Evolutionary conservation across 2,329 filamentous ascomycete genomes (phyloP).

Genomic region (Aspergillus bombycis): DNA sequence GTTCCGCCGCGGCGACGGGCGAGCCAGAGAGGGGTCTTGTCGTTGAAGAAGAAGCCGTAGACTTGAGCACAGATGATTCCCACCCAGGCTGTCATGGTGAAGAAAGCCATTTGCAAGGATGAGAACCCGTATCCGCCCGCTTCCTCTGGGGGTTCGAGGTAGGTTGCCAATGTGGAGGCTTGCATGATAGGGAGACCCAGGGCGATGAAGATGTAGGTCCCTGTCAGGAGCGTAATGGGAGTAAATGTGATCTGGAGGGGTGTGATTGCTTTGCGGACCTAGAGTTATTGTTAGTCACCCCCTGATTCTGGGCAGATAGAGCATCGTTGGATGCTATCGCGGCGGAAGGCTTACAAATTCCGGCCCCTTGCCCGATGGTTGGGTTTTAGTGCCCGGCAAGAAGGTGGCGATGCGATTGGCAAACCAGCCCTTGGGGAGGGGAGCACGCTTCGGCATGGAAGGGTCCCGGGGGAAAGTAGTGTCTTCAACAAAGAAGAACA

Average conservation of each 20-base stretch:
- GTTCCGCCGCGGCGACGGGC: slow-evolving; percentile 30
- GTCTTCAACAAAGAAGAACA: slow-evolving; percentile 46
- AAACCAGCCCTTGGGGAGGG: slow-evolving; percentile 20
- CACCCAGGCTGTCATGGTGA: slow-evolving; percentile 47
- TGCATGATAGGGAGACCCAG: slow-evolving; percentile 43
- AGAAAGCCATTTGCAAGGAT: slow-evolving; percentile 43
- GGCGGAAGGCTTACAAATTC: neutral
- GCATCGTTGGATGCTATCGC: neutral
- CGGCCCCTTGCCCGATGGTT: neutral
- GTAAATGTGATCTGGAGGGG: slow-evolving; percentile 34
- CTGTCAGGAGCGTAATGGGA: slow-evolving; percentile 44
- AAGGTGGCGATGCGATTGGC: slow-evolving; percentile 32
- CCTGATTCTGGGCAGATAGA: slow-evolving; percentile 8
- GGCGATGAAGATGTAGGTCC: slow-evolving; percentile 40
- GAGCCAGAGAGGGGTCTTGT: slow-evolving; percentile 43
- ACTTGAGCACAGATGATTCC: slow-evolving; percentile 41
- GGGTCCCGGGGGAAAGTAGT: slow-evolving; percentile 38
- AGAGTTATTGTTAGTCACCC: slow-evolving; percentile 21
- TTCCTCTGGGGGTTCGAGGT: slow-evolving; percentile 35
- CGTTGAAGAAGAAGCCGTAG: slow-evolving; percentile 43
- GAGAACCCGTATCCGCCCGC: slow-evolving; percentile 49
- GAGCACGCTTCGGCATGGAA: slow-evolving; percentile 17
- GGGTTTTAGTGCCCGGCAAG: slow-evolving; percentile 16
- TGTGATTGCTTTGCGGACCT: slow-evolving; percentile 23
- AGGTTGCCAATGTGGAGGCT: slow-evolving; percentile 42